Evolutionary conservation across 208 protist genomes (phyloP).

Genomic region (Angomonas desouzai): DNA sequence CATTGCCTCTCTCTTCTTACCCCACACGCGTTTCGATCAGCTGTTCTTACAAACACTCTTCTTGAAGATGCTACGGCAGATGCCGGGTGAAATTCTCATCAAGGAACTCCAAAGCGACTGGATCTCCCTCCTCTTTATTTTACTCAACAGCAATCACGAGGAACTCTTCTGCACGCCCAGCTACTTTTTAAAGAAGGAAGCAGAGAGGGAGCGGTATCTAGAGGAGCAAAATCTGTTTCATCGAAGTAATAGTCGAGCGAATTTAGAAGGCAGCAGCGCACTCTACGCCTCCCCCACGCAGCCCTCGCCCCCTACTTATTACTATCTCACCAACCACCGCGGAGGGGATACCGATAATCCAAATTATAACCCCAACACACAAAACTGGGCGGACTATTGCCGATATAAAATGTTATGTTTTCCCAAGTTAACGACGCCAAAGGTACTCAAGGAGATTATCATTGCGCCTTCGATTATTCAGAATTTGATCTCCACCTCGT

Average conservation of each 20-base stretch:
- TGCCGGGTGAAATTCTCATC: constrained; percentile 49
- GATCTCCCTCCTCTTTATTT: constrained; percentile 38
- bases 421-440: background rate
- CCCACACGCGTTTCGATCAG: constrained; percentile 56
- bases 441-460: background rate
- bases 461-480: constrained; percentile 4
- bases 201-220: background rate
- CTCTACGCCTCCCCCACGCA: background rate
- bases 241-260: background rate
- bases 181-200: constrained; percentile 13
- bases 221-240: background rate
- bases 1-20: constrained; percentile 42
- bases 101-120: constrained; percentile 67
- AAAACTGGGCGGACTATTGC: constrained; percentile 1
- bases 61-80: constrained; percentile 64
- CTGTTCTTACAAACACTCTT: constrained; percentile 32
- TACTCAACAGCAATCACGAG: constrained; percentile 37
- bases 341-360: too few species aligned
- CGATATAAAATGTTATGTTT: constrained; percentile 9
- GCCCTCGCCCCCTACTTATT: background rate
- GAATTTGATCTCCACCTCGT: constrained; percentile 4
- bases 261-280: background rate
- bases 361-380: background rate
- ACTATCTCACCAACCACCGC: background rate
- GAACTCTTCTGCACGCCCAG: constrained; percentile 26